phyloP scores from a whole-genome alignment of 768 basidiomycete species.

The Steccherinum ochraceum region DNA sequence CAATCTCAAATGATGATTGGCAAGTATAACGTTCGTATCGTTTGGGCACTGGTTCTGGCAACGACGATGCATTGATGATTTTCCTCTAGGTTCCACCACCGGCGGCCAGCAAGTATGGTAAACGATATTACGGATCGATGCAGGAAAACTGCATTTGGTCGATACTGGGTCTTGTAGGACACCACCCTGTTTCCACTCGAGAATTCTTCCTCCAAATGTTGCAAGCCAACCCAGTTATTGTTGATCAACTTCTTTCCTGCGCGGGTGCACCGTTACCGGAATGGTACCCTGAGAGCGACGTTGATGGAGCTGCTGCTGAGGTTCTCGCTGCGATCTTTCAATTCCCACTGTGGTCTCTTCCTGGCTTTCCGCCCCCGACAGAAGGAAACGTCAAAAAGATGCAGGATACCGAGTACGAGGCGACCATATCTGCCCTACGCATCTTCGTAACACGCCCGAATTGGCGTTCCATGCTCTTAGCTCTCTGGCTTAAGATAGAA shows the following conservation, averaged over 20 bases:
- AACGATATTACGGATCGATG: conserved; percentile 22
- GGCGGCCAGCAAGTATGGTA: conserved; percentile 1
- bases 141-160: conserved; percentile 12
- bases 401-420: background rate
- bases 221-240: conserved; percentile 13
- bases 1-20: conserved; percentile 1
- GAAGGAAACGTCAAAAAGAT: background rate
- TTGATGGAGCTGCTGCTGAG: conserved; percentile 20
- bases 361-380: background rate
- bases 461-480: background rate
- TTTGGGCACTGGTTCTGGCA: background rate
- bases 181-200: conserved; percentile 5
- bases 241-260: conserved; percentile 20
- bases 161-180: conserved; percentile 12
- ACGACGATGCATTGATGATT: background rate
- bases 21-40: too few relatives aligned
- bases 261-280: conserved; percentile 18
- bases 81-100: background rate
- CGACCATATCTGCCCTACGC: background rate
- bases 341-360: conserved; percentile 10
- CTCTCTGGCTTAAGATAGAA: background rate
- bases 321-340: conserved; percentile 19
- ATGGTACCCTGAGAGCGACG: conserved; percentile 23
- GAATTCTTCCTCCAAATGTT: conserved; percentile 15
- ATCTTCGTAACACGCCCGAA: background rate